Evolutionary conservation across 2,329 filamentous ascomycete genomes (phyloP), one percentile per base, ranked within the genome.

Genomic region (Ophiostoma fasciatum): DNA sequence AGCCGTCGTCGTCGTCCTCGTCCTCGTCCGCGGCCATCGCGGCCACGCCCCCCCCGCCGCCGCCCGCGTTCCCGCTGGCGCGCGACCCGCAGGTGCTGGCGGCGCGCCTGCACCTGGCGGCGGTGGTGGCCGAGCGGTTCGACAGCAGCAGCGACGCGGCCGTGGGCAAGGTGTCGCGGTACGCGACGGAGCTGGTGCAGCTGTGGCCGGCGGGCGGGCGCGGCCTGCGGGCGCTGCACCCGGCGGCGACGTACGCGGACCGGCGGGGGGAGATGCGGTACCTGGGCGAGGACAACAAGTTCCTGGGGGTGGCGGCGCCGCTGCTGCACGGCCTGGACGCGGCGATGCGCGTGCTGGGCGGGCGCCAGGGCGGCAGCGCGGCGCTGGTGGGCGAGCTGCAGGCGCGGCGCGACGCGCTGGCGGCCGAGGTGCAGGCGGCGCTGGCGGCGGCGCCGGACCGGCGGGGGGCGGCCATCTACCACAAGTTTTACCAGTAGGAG

Each of bases 251-350:
- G 11, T 59, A 55, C 48, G 4, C 36, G n/a, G 30, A 43, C 25
- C 38, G 48, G 11, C 15, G 32, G 11, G 26, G 44, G 10, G 45
- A 46, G 32, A 38, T 57, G 48, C 32, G 35, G 21, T 62, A 60
- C 45, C 45, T 65, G 23, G 33, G 32, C 19, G 23, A 49, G 21
- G 44, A 47, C 35, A 56, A 53, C 49, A 53, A 54, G 39, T 61
- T 60, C 39, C 31, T 62, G 14, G 39, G 44, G 29, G 34, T 54
- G n/a, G 53, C 52, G 4, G 42, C 53, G 9, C 59, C 59, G 28
- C 47, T 63, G 20, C 45, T 63, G 33, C 52, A 58, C 47, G 69
- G 63, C 15, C 53, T 72, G 35, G 53, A 59, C 28, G 41, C 61
- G 41, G 63, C 68, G 12, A 50, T 56, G 28, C 49, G 63, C 42